Evolutionary conservation across 2,329 filamentous ascomycete species (phyloP).

Genomic region (Escovopsis sp.): DNA sequence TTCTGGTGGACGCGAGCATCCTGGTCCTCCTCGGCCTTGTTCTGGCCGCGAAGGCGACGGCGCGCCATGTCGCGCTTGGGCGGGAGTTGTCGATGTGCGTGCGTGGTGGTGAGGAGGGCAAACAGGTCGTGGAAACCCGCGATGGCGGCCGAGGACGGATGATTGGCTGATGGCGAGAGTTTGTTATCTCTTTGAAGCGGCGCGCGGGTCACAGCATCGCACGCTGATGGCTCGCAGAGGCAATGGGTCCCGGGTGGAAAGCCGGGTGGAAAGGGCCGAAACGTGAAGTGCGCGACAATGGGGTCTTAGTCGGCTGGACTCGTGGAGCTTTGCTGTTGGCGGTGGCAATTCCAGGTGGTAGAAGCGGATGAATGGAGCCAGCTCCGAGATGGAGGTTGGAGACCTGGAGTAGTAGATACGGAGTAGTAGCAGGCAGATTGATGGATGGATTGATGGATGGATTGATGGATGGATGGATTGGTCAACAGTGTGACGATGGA

Average conservation of each 20-base stretch:
- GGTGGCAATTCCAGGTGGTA: too few species aligned
- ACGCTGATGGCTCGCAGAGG: conserved; percentile 4
- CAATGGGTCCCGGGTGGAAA: conserved; percentile 2
- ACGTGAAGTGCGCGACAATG: not conserved
- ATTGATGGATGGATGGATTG: too few species aligned
- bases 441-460: too few species aligned
- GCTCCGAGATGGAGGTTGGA: too few species aligned
- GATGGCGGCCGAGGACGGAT: conserved; percentile 1
- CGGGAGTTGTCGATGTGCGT: conserved; percentile 4
- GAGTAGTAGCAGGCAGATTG: too few species aligned
- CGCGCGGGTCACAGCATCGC: conserved; percentile 12
- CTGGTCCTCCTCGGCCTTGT: conserved; percentile 15
- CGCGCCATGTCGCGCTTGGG: conserved; percentile 20
- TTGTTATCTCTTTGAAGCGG: conserved; percentile 6
- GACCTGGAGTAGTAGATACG: too few species aligned
- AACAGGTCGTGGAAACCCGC: conserved; percentile 1
- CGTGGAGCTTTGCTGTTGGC: too few species aligned
- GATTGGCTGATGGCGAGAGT: conserved; percentile 9
- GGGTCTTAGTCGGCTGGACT: not conserved
- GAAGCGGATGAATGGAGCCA: too few species aligned
- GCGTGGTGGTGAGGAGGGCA: not conserved
- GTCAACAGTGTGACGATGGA: too few species aligned
- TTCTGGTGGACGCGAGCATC: conserved; percentile 9
- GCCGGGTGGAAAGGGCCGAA: not conserved
- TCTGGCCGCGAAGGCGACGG: conserved; percentile 21